Conservation (phyloP, 2,329 filamentous ascomycete species). For the Coniochaeta sp. region DNA sequence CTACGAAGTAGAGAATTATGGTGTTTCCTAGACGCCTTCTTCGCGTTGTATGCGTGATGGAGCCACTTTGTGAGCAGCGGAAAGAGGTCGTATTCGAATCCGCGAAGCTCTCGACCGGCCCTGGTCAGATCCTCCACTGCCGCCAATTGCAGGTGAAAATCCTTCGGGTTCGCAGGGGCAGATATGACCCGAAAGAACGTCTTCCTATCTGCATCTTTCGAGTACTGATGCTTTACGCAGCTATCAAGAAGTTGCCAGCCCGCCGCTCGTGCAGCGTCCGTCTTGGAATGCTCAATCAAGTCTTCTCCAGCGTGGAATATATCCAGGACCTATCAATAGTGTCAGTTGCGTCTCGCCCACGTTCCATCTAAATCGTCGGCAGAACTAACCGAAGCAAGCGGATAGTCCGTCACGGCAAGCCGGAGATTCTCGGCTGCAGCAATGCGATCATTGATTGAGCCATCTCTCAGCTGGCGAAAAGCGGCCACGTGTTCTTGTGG, state of each 20-base stretch:
- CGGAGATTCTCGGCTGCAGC: constrained; percentile 52
- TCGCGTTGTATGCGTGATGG: constrained; percentile 44
- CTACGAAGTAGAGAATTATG: constrained; percentile 33
- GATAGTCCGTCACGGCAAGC: constrained; percentile 49
- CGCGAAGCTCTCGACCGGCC: constrained; percentile 53
- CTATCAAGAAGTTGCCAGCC: constrained; percentile 61
- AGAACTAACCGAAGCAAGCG: constrained; percentile 42
- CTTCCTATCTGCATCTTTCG: constrained; percentile 59
- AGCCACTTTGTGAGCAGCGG: constrained; percentile 58
- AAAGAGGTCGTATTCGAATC: constrained; percentile 61
- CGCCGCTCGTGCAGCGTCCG: constrained; percentile 45
- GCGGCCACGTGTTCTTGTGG: constrained; percentile 46
- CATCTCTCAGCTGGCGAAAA: constrained; percentile 47
- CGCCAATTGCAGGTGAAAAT: constrained; percentile 60
- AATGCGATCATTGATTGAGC: constrained; percentile 44
- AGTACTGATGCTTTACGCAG: constrained; percentile 55
- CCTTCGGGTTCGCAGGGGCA: constrained; percentile 47
- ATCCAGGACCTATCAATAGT: constrained; percentile 33
- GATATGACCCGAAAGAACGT: constrained; percentile 60
- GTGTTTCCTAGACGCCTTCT: constrained; percentile 41
- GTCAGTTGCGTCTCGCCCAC: neutral
- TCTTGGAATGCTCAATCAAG: constrained; percentile 51
- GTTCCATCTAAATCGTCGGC: neutral
- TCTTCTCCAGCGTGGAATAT: constrained; percentile 64
- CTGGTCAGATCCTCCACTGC: constrained; percentile 56